Conservation (phyloP, 257 asterid species). For the Lavandula angustifolia region DNA sequence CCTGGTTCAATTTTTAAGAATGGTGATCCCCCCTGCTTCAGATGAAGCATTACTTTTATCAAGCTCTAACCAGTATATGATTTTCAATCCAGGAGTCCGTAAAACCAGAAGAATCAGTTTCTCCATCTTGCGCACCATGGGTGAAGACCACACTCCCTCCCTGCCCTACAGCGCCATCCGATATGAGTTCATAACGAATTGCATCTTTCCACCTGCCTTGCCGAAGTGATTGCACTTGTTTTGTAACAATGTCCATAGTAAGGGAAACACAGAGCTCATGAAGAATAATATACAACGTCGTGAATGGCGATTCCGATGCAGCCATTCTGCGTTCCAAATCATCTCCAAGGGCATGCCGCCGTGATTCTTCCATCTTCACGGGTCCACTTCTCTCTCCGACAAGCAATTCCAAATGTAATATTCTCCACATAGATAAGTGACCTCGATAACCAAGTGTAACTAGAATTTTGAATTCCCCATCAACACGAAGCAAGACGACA, state of each 20-base stretch:
- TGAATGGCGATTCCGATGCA: slow-evolving; percentile 82
- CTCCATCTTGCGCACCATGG: slow-evolving; percentile 76
- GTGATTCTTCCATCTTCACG: slow-evolving; percentile 83
- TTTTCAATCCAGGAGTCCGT: slow-evolving; percentile 91
- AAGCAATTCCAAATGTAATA: slow-evolving; percentile 92
- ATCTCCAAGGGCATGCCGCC: slow-evolving; percentile 94
- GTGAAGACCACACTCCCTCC: slow-evolving; percentile 53
- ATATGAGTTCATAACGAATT: slow-evolving; percentile 91
- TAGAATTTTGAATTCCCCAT: slow-evolving; percentile 95
- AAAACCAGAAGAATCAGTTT: slow-evolving; percentile 72
- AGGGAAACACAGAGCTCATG: slow-evolving; percentile 96
- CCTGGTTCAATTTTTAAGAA: slow-evolving; percentile 92
- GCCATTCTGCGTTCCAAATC: slow-evolving; percentile 99
- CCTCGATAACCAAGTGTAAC: slow-evolving; percentile 98
- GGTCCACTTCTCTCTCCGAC: slow-evolving; percentile 87
- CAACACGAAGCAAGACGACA: slow-evolving; percentile 80
- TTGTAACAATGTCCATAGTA: slow-evolving; percentile 91
- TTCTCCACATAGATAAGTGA: slow-evolving; percentile 95
- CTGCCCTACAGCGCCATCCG: slow-evolving; percentile 79
- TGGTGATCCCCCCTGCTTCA: slow-evolving; percentile 66
- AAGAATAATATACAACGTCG: slow-evolving; percentile 69
- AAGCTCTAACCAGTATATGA: slow-evolving; percentile 89
- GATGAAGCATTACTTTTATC: slow-evolving; percentile 68
- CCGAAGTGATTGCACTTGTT: slow-evolving; percentile 89
- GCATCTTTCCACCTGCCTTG: slow-evolving; percentile 99